phyloP scores from a whole-genome alignment of 805 yeast species.

The Candida vartiovaarae region DNA sequence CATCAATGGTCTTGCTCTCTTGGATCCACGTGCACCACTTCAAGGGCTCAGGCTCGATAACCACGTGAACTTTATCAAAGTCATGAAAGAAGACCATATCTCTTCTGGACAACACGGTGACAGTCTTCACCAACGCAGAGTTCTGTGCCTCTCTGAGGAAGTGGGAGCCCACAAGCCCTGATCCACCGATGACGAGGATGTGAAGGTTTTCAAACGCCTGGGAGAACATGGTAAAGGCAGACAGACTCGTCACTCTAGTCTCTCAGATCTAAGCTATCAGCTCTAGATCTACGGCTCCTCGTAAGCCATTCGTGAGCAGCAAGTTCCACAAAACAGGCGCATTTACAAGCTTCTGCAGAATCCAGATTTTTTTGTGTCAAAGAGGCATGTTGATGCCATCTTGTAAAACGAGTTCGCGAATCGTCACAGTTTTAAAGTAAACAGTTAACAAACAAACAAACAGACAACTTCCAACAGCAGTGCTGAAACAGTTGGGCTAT shows the following conservation, averaged over 20 bases:
- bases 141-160: slow-evolving; percentile 11
- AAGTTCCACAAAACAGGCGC: too few relatives aligned
- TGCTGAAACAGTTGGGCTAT: too few relatives aligned
- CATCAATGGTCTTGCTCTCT: slow-evolving; percentile 9
- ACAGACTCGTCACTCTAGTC: too few relatives aligned
- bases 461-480: neutral
- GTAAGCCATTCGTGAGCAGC: too few relatives aligned
- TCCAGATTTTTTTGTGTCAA: too few relatives aligned
- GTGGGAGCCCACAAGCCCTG: slow-evolving; percentile 17
- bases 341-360: too few relatives aligned
- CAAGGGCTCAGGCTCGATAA: slow-evolving; percentile 38
- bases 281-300: too few relatives aligned
- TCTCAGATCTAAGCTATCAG: too few relatives aligned
- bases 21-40: slow-evolving; percentile 43
- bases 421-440: neutral
- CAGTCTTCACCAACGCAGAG: slow-evolving; percentile 4
- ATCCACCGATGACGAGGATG: slow-evolving; percentile 16
- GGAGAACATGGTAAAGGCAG: too few relatives aligned
- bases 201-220: neutral
- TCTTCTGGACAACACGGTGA: slow-evolving; percentile 9
- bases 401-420: too few relatives aligned
- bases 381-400: too few relatives aligned
- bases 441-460: neutral
- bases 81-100: slow-evolving; percentile 1
- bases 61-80: slow-evolving; percentile 28